Percentiles rank a stretch among this genome's conserved stretches.
Conservation (phyloP, 441 rosid species). For the Corymbia citriodora region DNA sequence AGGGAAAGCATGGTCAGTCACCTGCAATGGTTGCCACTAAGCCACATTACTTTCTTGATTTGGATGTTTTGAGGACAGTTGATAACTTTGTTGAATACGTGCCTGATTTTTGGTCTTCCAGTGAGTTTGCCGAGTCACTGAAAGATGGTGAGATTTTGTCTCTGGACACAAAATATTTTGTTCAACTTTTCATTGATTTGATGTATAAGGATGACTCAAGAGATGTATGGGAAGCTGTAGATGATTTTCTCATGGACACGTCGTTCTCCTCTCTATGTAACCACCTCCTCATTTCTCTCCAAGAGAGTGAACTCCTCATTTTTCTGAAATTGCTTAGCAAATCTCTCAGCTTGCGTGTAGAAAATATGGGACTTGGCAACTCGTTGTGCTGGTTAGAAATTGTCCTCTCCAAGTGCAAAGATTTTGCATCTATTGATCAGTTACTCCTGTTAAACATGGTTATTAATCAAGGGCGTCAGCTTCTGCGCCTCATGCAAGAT, state of each 20-base stretch:
- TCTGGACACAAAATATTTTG: constrained; percentile 57
- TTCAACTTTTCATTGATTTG: constrained; percentile 48
- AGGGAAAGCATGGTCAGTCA: constrained; percentile 93
- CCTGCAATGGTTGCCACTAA: constrained; percentile 94
- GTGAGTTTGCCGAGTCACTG: constrained; percentile 70
- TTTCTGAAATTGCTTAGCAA: constrained; percentile 43
- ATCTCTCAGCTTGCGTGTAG: constrained; percentile 20
- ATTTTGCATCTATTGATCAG: constrained; percentile 49
- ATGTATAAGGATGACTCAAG: constrained; percentile 60
- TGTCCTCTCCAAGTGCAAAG: constrained; percentile 35
- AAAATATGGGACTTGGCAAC: constrained; percentile 20
- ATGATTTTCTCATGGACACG: constrained; percentile 62
- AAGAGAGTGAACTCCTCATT: constrained; percentile 44
- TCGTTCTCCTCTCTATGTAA: constrained; percentile 60
- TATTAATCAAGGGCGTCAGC: constrained; percentile 59
- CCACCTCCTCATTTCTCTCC: constrained; percentile 62
- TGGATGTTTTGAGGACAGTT: constrained; percentile 62
- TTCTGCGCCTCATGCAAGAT: constrained; percentile 53
- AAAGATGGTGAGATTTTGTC: constrained; percentile 70
- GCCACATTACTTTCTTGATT: constrained; percentile 91
- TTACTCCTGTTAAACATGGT: constrained; percentile 62
- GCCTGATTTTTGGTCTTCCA: constrained; percentile 91
- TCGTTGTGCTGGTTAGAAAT: constrained; percentile 54
- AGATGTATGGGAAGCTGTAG: constrained; percentile 63
- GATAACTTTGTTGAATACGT: constrained; percentile 76